Evolutionary conservation across 257 asterid species (phyloP), one percentile per base, ranked within the genome.

Genomic region (Nemophila menziesii): DNA sequence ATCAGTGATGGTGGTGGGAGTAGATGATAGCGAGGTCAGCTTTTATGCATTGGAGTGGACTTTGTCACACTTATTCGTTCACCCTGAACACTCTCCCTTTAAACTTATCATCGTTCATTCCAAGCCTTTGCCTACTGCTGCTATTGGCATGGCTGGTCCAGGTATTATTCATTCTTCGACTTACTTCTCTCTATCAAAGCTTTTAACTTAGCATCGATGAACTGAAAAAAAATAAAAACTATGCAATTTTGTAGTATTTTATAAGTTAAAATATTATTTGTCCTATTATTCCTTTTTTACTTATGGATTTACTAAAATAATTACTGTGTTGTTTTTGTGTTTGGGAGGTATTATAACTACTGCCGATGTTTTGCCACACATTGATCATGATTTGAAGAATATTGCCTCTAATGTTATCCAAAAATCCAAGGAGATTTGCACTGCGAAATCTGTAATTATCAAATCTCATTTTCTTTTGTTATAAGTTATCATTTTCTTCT

Each of bases 1-100:
- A 58, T 48, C 89, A 24, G 95, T 73, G 56, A 77, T 83, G 85
- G 82, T 87, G 58, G 75, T 83, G 11, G 97, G 83, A 6, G 2
- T 83, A 2, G 95, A 87, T 57, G 92, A 83, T 27, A 87, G 97
- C 57, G 89, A 77, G 11, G 82, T 75, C 60, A 77, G 97, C 58
- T 66, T 51, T 58, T 68, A 86, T 51, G 97, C 95, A 24, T 49
- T 83, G 65, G 67, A 80, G 39, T 87, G 97, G 97, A 69, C 76
- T 34, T 26, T 87, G 50, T 64, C 69, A 5, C 97, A 83, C 56
- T 80, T 87, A 43, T 77, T 80, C 62, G 44, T 69, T 4, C 45
- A 57, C 18, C 61, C 75, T 19, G 64, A 61, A 6, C 56, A 48
- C 3, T 58, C 75, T 8, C 56, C 60, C 3, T 86, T 79, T 78